phyloP scores from a whole-genome alignment of 495 filamentous ascomycete genomes.

The Niebla homalea region DNA sequence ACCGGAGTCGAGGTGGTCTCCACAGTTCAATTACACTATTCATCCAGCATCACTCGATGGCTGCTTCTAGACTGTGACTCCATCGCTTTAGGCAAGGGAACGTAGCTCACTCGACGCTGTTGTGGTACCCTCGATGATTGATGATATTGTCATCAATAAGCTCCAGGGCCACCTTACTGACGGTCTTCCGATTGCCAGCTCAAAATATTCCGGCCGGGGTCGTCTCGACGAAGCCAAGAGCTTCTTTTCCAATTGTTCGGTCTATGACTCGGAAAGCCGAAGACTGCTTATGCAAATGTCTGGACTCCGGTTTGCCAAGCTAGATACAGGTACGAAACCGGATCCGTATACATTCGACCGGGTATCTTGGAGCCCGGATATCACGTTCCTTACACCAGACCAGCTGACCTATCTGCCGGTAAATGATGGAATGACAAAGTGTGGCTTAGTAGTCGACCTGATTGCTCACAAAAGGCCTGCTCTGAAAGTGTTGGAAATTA shows the following conservation, averaged over 20 bases:
- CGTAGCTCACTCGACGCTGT: slow-evolving; percentile 4
- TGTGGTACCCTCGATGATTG: slow-evolving; percentile 7
- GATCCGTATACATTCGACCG: slow-evolving; percentile 10
- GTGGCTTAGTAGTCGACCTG: slow-evolving; percentile 11
- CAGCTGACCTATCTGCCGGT: neutral
- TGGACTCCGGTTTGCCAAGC: slow-evolving; percentile 15
- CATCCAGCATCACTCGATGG: slow-evolving; percentile 13
- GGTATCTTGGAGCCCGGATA: slow-evolving; percentile 21
- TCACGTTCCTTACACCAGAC: slow-evolving; percentile 18
- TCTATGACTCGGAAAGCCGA: slow-evolving; percentile 15
- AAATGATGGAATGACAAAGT: neutral
- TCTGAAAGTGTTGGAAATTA: slow-evolving; percentile 20
- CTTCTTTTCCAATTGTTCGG: slow-evolving; percentile 6
- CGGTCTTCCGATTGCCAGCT: neutral
- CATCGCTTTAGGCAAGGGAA: neutral
- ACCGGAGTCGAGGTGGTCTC: neutral
- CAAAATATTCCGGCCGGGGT: neutral
- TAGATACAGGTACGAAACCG: neutral
- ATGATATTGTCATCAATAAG: slow-evolving; percentile 1
- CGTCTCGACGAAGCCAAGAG: slow-evolving; percentile 10
- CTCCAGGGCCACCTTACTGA: neutral
- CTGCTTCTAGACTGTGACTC: slow-evolving; percentile 7
- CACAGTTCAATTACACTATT: slow-evolving; percentile 9
- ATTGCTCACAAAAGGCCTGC: slow-evolving; percentile 21
- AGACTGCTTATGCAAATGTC: slow-evolving; percentile 12